Evolutionary conservation across 345 rosid genomes (phyloP).

Genomic region (Durio zibethinus): DNA sequence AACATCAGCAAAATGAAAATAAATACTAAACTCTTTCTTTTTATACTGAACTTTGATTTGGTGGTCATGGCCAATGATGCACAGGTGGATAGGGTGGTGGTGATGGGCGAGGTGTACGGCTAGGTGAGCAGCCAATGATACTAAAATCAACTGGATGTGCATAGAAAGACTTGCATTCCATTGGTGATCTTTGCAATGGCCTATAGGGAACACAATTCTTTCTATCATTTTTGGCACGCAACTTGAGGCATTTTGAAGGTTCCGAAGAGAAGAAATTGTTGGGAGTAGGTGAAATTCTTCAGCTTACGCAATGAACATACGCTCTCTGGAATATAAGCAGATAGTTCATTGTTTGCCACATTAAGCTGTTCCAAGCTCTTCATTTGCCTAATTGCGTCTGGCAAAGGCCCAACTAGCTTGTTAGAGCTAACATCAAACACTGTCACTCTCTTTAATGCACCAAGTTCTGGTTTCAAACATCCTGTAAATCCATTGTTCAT

Average conservation of each 20-base stretch:
- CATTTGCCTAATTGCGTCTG: constrained; percentile 62
- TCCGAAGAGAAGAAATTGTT: constrained; percentile 58
- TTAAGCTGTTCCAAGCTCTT: constrained; percentile 77
- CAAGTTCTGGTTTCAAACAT: constrained; percentile 61
- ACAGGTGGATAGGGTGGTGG: constrained; percentile 27
- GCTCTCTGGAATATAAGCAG: constrained; percentile 59
- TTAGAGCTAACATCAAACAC: constrained; percentile 76
- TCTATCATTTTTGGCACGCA: constrained; percentile 51
- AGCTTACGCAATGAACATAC: constrained; percentile 61
- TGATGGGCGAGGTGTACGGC: background rate
- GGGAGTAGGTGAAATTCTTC: constrained; percentile 74
- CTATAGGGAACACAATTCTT: constrained; percentile 59
- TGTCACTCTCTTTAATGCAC: constrained; percentile 43
- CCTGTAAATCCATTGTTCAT: constrained; percentile 55
- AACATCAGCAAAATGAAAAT: background rate
- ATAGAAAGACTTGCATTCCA: constrained; percentile 58
- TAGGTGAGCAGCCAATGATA: constrained; percentile 49
- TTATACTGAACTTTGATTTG: background rate
- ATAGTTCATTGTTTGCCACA: constrained; percentile 56
- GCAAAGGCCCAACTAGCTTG: constrained; percentile 62
- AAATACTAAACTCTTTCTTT: background rate
- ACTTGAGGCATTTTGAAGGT: constrained; percentile 53
- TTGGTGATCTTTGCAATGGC: constrained; percentile 57
- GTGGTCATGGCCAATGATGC: constrained; percentile 13
- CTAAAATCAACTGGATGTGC: constrained; percentile 51